Evolutionary conservation across 1,284 basidiomycete species (phyloP).

Genomic region (Vanrija humicola): DNA sequence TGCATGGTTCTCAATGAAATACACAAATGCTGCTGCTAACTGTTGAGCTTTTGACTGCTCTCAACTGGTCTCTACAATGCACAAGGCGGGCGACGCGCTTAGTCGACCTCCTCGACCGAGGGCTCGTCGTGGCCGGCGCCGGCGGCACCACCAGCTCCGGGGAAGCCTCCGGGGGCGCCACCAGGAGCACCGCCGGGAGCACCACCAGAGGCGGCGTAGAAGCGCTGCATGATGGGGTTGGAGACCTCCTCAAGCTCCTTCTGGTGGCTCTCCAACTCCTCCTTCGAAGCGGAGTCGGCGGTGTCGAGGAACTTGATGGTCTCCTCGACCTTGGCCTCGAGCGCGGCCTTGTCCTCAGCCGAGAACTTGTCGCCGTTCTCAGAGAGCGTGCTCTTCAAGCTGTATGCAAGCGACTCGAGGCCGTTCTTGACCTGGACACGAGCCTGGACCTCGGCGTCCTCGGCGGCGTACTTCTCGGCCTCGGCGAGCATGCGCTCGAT

Average conservation of each 20-base stretch:
- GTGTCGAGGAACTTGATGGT: constrained; percentile 86
- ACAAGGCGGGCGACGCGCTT: constrained; percentile 18
- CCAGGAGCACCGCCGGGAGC: constrained; percentile 53
- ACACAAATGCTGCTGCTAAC: neutral
- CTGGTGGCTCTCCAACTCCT: constrained; percentile 91
- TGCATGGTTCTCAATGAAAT: neutral
- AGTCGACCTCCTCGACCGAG: constrained; percentile 59
- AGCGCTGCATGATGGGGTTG: constrained; percentile 63
- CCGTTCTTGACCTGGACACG: constrained; percentile 71
- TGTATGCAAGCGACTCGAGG: constrained; percentile 64
- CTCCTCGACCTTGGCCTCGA: constrained; percentile 79
- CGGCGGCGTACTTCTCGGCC: constrained; percentile 69
- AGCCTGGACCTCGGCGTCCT: constrained; percentile 51
- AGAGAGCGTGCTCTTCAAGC: constrained; percentile 83
- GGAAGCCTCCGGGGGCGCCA: constrained; percentile 54
- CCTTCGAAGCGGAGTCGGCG: constrained; percentile 78
- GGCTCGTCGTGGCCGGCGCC: constrained; percentile 53
- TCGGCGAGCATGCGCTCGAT: constrained; percentile 95
- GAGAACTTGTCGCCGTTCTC: constrained; percentile 87
- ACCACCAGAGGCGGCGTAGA: constrained; percentile 58
- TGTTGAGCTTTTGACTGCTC: no score
- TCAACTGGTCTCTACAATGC: neutral
- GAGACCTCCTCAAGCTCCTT: constrained; percentile 90
- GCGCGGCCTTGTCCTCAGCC: constrained; percentile 78
- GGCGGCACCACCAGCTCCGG: constrained; percentile 48